Conservation (phyloP, 116 monocot species). For the Iris pallida region DNA sequence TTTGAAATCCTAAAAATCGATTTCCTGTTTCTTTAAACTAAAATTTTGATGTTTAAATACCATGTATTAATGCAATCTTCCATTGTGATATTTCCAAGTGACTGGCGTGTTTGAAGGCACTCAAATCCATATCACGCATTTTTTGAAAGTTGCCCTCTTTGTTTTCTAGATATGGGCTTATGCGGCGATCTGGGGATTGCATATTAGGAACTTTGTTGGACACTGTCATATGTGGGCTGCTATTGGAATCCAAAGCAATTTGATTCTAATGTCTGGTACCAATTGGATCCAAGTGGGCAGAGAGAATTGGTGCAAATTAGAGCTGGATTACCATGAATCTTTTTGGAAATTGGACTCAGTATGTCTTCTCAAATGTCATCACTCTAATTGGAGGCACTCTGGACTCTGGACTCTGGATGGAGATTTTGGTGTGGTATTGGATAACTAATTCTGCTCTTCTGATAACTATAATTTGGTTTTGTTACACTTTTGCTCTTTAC, state of each 20-base stretch:
- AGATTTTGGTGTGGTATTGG: too few species aligned
- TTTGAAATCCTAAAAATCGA: too few species aligned
- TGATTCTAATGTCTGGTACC: too few species aligned
- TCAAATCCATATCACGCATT: constrained; percentile 2
- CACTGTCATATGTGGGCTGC: constrained; percentile 14
- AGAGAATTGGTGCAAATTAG: too few species aligned
- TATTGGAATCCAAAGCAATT: constrained; percentile 1
- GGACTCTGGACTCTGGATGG: background rate
- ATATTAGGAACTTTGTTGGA: constrained; percentile 48
- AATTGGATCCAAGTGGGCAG: too few species aligned
- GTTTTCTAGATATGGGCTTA: constrained; percentile 52
- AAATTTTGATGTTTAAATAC: too few species aligned
- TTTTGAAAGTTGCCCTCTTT: constrained; percentile 33
- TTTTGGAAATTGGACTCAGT: background rate
- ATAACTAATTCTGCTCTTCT: background rate
- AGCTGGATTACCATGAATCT: constrained; percentile 8
- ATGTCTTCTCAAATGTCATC: background rate
- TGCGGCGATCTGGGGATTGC: constrained; percentile 50
- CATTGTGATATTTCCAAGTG: too few species aligned
- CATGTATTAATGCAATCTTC: too few species aligned
- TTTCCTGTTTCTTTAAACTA: too few species aligned
- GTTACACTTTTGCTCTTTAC: background rate
- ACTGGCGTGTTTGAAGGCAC: background rate
- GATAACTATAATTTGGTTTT: background rate
- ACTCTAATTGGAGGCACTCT: constrained; percentile 4